Evolutionary conservation across 2,329 filamentous ascomycete genomes (phyloP).

Genomic region (Delphinella strobiligena): DNA sequence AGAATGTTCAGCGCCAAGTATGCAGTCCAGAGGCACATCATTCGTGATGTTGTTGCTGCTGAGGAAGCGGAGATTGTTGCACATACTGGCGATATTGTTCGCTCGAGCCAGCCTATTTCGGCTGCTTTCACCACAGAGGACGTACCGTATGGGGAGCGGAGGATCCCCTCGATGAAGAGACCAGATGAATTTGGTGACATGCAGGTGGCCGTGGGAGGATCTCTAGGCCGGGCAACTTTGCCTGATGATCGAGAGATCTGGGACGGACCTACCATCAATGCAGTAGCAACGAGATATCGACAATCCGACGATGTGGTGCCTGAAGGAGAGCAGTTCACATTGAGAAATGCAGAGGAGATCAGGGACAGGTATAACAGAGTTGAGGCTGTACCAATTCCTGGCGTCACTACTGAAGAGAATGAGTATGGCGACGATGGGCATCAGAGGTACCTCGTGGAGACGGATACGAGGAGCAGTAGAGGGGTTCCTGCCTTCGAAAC

Average conservation of each 20-base stretch:
- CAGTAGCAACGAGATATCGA: slow-evolving; percentile 3
- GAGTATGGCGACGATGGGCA: slow-evolving; percentile 3
- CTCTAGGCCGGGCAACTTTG: slow-evolving; percentile 5
- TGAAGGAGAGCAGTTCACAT: neutral
- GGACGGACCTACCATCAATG: neutral
- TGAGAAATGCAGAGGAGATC: neutral
- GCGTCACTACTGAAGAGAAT: too few relatives aligned
- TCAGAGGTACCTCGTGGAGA: slow-evolving; percentile 2
- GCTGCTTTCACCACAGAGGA: slow-evolving; percentile 30
- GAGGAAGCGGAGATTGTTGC: slow-evolving; percentile 50
- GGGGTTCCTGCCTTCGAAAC: neutral
- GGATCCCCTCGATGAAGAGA: slow-evolving; percentile 20
- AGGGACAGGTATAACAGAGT: neutral
- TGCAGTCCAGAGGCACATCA: slow-evolving; percentile 78
- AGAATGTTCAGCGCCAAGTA: slow-evolving; percentile 90
- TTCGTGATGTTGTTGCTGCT: slow-evolving; percentile 65
- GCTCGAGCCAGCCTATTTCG: slow-evolving; percentile 33
- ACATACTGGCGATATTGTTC: slow-evolving; percentile 24
- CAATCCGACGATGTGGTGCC: slow-evolving; percentile 27
- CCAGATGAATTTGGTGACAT: slow-evolving; percentile 20
- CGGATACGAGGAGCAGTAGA: neutral
- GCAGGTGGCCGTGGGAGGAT: slow-evolving; percentile 9
- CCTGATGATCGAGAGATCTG: slow-evolving; percentile 5
- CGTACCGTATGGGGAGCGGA: slow-evolving; percentile 19
- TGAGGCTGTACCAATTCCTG: slow-evolving; percentile 1